A percentile compares a stretch with the other conserved stretches of the same genome.
Conservation (phyloP, 441 rosid species). For the Raphanus hybrid region DNA sequence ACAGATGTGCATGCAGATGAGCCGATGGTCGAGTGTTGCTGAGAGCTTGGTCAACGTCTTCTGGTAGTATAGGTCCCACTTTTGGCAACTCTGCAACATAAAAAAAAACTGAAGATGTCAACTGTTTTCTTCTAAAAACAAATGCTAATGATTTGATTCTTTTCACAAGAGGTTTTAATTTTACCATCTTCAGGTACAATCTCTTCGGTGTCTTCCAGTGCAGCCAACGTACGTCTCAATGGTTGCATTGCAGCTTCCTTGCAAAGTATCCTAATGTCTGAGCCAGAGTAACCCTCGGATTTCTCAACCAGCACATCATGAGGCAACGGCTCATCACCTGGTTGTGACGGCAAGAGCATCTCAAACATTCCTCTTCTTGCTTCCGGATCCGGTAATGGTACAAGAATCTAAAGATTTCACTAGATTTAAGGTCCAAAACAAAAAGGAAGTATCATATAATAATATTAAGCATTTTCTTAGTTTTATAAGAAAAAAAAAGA, state of each 20-base stretch:
- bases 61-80: constrained; percentile 67
- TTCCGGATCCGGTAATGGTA: constrained; percentile 83
- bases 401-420: constrained; percentile 64
- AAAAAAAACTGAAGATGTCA: not conserved
- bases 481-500: too few relatives aligned
- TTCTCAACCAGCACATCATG: constrained; percentile 62
- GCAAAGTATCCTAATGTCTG: constrained; percentile 84
- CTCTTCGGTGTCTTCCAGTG: constrained; percentile 65
- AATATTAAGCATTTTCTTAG: too few relatives aligned
- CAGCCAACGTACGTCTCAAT: constrained; percentile 67
- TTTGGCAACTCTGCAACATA: constrained; percentile 66
- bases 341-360: constrained; percentile 68
- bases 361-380: constrained; percentile 64
- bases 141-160: not conserved
- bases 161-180: constrained; percentile 14
- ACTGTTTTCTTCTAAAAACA: not conserved
- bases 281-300: constrained; percentile 87
- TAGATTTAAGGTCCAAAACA: too few relatives aligned
- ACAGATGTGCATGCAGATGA: constrained; percentile 80
- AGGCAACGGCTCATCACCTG: constrained; percentile 67
- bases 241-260: constrained; percentile 99
- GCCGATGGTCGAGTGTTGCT: constrained; percentile 91
- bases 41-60: constrained; percentile 71
- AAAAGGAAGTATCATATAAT: not conserved
- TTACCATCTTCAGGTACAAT: constrained; percentile 83